Percentiles rank a stretch among this genome's conserved stretches.
Conservation (phyloP, 148 eudicot species). For the Fagopyrum tataricum region DNA sequence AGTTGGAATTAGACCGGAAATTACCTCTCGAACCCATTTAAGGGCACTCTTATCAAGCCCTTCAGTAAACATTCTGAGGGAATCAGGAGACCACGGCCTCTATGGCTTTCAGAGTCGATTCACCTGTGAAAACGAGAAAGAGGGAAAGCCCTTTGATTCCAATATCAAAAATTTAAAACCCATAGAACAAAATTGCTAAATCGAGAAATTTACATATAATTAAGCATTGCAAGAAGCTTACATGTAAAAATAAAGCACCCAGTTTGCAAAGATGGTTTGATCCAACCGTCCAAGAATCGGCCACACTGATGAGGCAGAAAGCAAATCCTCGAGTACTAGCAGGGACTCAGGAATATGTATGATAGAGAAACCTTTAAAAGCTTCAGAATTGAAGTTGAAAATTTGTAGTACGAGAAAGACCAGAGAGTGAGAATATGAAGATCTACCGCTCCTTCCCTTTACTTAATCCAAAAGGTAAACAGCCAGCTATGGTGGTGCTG, state of each 20-base stretch:
- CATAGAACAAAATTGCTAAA: not conserved
- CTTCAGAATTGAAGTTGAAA: not conserved
- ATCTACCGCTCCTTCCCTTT: not conserved
- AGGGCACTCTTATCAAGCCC: slow-evolving; percentile 67
- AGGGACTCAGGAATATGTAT: not conserved
- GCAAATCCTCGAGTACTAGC: too few species aligned
- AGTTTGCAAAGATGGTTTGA: not conserved
- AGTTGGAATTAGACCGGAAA: not conserved
- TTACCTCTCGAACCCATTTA: slow-evolving; percentile 63
- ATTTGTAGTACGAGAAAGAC: slow-evolving; percentile 5
- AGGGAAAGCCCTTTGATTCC: slow-evolving; percentile 7
- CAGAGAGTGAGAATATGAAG: not conserved
- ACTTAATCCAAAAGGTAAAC: slow-evolving; percentile 11
- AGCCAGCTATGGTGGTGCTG: not conserved
- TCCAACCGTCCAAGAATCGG: not conserved
- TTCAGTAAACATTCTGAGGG: slow-evolving; percentile 50
- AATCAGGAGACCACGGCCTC: not conserved
- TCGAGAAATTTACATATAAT: not conserved
- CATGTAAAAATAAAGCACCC: not conserved
- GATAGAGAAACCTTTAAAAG: not conserved
- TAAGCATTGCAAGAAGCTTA: not conserved
- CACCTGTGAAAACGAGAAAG: slow-evolving; percentile 20
- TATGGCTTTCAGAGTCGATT: slow-evolving; percentile 10
- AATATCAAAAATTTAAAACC: not conserved
- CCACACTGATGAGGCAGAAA: not conserved